These are phyloP conservation scores for Penicillium palitans DNA, from an alignment of 2,329 filamentous ascomycete species.

Conservation along the genomic window DNA sequence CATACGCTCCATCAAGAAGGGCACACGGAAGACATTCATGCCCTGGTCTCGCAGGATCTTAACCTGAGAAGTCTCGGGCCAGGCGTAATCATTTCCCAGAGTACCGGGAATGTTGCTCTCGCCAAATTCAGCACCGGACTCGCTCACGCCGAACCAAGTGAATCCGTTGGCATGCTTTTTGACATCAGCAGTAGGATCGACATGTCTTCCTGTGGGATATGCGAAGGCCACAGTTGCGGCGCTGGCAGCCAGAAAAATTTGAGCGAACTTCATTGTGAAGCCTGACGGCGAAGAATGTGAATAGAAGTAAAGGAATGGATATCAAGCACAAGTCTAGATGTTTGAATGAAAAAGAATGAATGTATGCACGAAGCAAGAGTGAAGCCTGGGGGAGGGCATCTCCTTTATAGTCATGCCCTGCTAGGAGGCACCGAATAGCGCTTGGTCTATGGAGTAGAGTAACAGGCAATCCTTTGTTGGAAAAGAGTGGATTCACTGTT, in stretches of 20 bases:
- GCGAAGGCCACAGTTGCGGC: slow-evolving; percentile 31
- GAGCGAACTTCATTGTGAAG: slow-evolving; percentile 32
- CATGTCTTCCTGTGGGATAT: slow-evolving; percentile 8
- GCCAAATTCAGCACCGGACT: slow-evolving; percentile 21
- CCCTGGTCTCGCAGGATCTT: slow-evolving; percentile 21
- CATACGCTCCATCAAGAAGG: slow-evolving; percentile 30
- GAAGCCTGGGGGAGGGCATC: background rate
- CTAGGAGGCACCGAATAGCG: too few relatives aligned
- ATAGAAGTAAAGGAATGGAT: slow-evolving; percentile 16
- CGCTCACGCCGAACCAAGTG: slow-evolving; percentile 26
- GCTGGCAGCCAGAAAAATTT: slow-evolving; percentile 31
- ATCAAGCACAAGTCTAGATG: slow-evolving; percentile 27
- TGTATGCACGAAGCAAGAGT: slow-evolving; percentile 6
- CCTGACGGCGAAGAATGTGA: slow-evolving; percentile 22
- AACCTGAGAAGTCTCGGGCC: slow-evolving; percentile 25
- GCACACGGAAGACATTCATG: slow-evolving; percentile 31
- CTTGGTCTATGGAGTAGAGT: too few relatives aligned
- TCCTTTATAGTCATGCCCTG: slow-evolving; percentile 11
- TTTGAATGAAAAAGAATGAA: slow-evolving; percentile 18
- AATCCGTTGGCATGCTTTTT: slow-evolving; percentile 32
- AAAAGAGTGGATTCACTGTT: too few relatives aligned
- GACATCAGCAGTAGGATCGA: slow-evolving; percentile 4
- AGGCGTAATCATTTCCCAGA: slow-evolving; percentile 23
- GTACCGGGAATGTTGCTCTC: slow-evolving; percentile 15
- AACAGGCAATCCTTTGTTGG: too few relatives aligned